Evolutionary conservation across 148 eudicot genomes (phyloP).

Genomic region (Beta vulgaris): DNA sequence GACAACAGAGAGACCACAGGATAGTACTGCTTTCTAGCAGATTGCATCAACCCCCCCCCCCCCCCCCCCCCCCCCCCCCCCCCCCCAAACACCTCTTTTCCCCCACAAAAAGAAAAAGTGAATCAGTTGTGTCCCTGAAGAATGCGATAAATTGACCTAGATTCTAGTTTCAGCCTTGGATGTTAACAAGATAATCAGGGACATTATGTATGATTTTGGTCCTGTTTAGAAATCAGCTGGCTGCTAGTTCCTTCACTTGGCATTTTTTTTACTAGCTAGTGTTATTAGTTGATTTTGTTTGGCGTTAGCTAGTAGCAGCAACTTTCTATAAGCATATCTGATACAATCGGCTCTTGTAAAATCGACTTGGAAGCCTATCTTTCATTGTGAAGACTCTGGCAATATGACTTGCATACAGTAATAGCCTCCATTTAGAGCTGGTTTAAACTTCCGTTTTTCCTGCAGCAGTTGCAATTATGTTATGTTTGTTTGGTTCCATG

Average conservation of each 20-base stretch:
- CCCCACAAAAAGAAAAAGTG: neutral
- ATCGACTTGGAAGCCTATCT: neutral
- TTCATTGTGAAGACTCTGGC: neutral
- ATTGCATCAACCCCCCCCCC: neutral
- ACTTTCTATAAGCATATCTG: neutral
- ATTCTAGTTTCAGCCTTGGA: neutral
- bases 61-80: neutral
- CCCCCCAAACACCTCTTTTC: neutral
- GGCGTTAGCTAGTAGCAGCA: neutral
- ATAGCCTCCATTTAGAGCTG: neutral
- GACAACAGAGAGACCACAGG: neutral
- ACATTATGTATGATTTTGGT: neutral
- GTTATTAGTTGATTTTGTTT: neutral
- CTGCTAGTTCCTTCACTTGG: neutral
- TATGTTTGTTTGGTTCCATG: too few relatives aligned
- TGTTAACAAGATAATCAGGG: neutral
- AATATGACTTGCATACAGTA: neutral
- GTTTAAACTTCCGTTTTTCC: neutral
- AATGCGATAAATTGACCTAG: neutral
- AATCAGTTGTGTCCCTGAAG: neutral
- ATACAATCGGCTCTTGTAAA: neutral
- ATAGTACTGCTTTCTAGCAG: neutral
- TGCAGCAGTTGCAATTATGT: neutral
- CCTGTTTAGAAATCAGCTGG: neutral
- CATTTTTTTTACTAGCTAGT: neutral